Evolutionary conservation across 495 filamentous ascomycete species (phyloP).

Genomic region (Penicillium coffeae): DNA sequence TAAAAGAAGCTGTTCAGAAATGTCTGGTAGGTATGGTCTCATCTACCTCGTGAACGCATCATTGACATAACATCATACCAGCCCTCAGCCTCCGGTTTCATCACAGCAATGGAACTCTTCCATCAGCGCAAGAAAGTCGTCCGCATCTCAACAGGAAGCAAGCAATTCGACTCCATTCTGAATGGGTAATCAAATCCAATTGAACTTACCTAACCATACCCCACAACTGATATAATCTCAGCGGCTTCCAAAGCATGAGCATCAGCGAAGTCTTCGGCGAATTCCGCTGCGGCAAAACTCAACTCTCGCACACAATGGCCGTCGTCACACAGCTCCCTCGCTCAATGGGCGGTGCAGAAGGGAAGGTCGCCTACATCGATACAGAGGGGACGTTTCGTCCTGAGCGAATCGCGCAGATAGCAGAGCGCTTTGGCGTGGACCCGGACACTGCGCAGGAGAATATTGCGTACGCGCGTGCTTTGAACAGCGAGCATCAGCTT

Average conservation of each 20-base stretch:
- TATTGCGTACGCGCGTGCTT: slow-evolving; percentile 66
- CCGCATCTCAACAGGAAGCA: slow-evolving; percentile 70
- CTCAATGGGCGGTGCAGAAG: slow-evolving; percentile 69
- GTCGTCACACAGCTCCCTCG: slow-evolving; percentile 56
- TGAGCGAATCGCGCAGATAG: slow-evolving; percentile 68
- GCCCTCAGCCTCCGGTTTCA: slow-evolving; percentile 67
- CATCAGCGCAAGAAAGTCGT: slow-evolving; percentile 65
- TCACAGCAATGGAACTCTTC: slow-evolving; percentile 68
- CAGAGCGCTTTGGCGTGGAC: slow-evolving; percentile 69
- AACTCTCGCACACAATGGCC: slow-evolving; percentile 66
- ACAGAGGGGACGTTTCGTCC: slow-evolving; percentile 79
- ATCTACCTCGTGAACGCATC: neutral
- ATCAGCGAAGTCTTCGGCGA: slow-evolving; percentile 74
- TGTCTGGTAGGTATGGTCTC: slow-evolving; percentile 49
- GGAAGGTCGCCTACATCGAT: slow-evolving; percentile 79
- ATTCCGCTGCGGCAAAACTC: slow-evolving; percentile 76
- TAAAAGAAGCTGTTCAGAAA: slow-evolving; percentile 74
- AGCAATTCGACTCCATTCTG: slow-evolving; percentile 70
- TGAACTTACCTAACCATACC: neutral
- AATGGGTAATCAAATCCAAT: slow-evolving; percentile 54
- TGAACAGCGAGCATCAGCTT: slow-evolving; percentile 74
- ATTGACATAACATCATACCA: slow-evolving; percentile 18
- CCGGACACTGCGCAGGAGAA: slow-evolving; percentile 66
- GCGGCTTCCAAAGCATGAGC: slow-evolving; percentile 76
- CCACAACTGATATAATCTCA: slow-evolving; percentile 19